Base-by-base conservation (phyloP, 495 filamentous ascomycete genomes). In the Gamarada debralockiae region DNA sequence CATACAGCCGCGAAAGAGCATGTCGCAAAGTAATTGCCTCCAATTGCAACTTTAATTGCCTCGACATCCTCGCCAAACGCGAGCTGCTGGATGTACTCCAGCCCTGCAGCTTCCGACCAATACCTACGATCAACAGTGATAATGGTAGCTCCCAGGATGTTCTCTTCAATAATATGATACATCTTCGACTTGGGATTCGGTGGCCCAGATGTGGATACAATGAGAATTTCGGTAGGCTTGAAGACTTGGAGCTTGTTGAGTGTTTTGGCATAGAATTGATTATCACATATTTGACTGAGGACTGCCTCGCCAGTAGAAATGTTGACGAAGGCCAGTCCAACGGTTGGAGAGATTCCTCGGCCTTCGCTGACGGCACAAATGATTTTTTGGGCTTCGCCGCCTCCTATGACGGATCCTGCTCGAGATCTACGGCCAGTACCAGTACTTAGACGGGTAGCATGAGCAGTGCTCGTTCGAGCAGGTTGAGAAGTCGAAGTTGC, bases 341-440 rank as follows among this genome's bases (percentile, higher is more conserved):
- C 85, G n/a, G 82, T 89, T 15, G 87, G 87, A 43, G 89, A 86
- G 24, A 92, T 77, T 12, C 90, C 89, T 34, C 87, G 85, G 44
- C 86, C 90, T 68, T 99, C 93, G 55, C 86, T 88, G 50, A 97
- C 71, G n/a, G 93, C 91, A 62, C 92, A 97, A 38, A 97, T 72
- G 57, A 97, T 82, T 45, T 86, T 80, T 60, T 95, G 87, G 38
- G 71, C 69, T 15, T 81, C 74, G 24, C 72, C 64, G 17, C 71
- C 58, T 48, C 77, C 82, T 37, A 84, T 65, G 23, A 76, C 77
- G 21, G 86, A 85, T 21, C 73, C 74, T 50, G 84, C 70, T 55
- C 86, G 85, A 49, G 89, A 86, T n/a, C 82, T 81, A 42, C 75
- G 68, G 12, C 68, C 73, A 33, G 74, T 79, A 38, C 71, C 71